phyloP scores from a whole-genome alignment of 2,329 filamentous ascomycete species.

The Trichoderma polysporum region DNA sequence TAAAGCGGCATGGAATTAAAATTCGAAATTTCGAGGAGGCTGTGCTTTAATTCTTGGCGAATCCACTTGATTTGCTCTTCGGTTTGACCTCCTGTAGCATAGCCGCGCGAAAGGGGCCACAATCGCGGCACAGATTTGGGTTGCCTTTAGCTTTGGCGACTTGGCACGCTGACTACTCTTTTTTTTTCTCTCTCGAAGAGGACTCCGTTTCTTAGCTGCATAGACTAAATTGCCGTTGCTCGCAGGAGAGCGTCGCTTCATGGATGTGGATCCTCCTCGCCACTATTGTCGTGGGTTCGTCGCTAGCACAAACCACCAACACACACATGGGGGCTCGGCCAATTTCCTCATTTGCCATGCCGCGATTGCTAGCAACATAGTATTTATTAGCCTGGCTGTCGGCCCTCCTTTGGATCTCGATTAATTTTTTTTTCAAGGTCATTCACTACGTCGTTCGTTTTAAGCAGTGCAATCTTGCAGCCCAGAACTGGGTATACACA shows the following conservation, averaged over 20 bases:
- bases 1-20: not conserved
- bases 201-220: not conserved
- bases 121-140: not conserved
- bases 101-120: not conserved
- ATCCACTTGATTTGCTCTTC: not conserved
- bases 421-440: not conserved
- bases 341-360: not conserved
- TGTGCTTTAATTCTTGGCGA: not conserved
- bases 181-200: not conserved
- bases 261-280: conserved; percentile 15
- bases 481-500: not conserved
- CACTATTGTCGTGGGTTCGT: not conserved
- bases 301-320: not conserved
- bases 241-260: not conserved
- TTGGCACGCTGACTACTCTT: not conserved
- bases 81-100: not conserved
- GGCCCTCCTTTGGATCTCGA: not conserved
- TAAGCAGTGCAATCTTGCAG: not conserved
- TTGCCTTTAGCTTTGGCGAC: not conserved
- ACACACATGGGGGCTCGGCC: not conserved
- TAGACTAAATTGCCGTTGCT: not conserved
- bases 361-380: not conserved
- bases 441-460: conserved; percentile 9
- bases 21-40: not conserved
- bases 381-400: conserved; percentile 3